A percentile compares a stretch with the other conserved stretches of the same genome.
phyloP scores from a whole-genome alignment of 2,329 filamentous ascomycete species.

The Karstenula rhodostoma region DNA sequence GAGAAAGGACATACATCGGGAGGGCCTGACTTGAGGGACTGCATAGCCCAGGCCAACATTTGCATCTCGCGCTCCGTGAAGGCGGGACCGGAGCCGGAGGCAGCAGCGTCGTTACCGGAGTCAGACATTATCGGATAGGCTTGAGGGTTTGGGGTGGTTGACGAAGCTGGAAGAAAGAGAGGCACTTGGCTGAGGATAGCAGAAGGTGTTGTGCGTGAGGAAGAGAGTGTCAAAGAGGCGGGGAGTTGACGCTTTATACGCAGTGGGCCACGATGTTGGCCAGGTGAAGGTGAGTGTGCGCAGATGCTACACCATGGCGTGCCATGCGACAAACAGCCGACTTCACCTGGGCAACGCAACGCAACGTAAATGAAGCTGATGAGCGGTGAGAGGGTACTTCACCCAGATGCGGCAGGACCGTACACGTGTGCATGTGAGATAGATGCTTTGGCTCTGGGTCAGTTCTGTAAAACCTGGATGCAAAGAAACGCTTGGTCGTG shows the following conservation, averaged over 20 bases:
- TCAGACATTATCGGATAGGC: conserved; percentile 37
- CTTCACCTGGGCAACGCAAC: conserved; percentile 15
- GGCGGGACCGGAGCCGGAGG: conserved; percentile 16
- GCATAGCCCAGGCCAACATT: conserved; percentile 47
- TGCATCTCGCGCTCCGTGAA: conserved; percentile 49
- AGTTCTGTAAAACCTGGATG: too few relatives aligned
- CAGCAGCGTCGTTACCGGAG: conserved; percentile 18
- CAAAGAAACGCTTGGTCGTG: too few relatives aligned
- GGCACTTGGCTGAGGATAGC: not conserved
- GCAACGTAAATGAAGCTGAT: not conserved
- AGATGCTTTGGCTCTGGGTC: too few relatives aligned
- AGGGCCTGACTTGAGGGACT: conserved; percentile 47
- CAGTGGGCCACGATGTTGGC: not conserved
- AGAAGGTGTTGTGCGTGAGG: conserved; percentile 26
- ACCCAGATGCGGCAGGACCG: not conserved
- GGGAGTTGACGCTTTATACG: not conserved
- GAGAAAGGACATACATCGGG: conserved; percentile 36
- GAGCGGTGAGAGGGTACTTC: conserved; percentile 3
- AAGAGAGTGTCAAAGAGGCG: conserved; percentile 5
- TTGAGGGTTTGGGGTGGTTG: not conserved
- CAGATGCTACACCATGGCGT: conserved; percentile 14
- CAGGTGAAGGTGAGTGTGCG: conserved; percentile 25
- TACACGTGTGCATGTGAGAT: not conserved
- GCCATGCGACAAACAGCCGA: conserved; percentile 5
- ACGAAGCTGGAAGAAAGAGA: not conserved